A percentile compares a stretch with the other conserved stretches of the same genome.
Evolutionary conservation across 768 basidiomycete genomes (phyloP).

Genomic region (Hortiboletus flavorubellus): DNA sequence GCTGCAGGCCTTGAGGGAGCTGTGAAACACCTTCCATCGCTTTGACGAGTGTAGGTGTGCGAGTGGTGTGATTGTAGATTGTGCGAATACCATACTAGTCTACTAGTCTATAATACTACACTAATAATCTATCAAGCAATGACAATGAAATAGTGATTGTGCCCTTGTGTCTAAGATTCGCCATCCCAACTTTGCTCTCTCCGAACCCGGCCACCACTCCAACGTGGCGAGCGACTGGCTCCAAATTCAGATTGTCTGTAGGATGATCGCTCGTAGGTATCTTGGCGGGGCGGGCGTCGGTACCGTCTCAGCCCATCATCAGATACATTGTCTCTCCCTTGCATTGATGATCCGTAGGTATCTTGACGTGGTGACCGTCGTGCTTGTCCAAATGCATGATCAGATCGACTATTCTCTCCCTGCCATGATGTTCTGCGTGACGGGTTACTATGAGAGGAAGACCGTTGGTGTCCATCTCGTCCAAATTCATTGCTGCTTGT

Average conservation of each 20-base stretch:
- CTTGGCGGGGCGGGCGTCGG: conserved; percentile 3
- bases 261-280: not conserved
- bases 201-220: conserved; percentile 1
- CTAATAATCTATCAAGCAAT: conserved; percentile 1
- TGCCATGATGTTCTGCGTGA: conserved; percentile 12
- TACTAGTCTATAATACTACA: conserved; percentile 4
- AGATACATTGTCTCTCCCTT: not conserved
- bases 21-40: conserved; percentile 26
- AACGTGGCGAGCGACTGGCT: not conserved
- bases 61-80: not conserved
- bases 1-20: conserved; percentile 27
- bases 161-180: not conserved
- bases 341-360: not conserved
- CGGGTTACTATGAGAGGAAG: conserved; percentile 4
- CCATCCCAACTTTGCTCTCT: conserved; percentile 3
- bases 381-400: not conserved
- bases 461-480: not conserved
- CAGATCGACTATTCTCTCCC: not conserved
- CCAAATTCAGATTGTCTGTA: conserved; percentile 8
- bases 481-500: not conserved
- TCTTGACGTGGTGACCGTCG: conserved; percentile 5
- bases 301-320: not conserved
- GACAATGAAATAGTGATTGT: conserved; percentile 1
- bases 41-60: not conserved
- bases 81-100: not conserved